Evolutionary conservation across 331 rosid species (phyloP), one percentile per base, ranked within the genome.

Genomic region (Arachis monticola): DNA sequence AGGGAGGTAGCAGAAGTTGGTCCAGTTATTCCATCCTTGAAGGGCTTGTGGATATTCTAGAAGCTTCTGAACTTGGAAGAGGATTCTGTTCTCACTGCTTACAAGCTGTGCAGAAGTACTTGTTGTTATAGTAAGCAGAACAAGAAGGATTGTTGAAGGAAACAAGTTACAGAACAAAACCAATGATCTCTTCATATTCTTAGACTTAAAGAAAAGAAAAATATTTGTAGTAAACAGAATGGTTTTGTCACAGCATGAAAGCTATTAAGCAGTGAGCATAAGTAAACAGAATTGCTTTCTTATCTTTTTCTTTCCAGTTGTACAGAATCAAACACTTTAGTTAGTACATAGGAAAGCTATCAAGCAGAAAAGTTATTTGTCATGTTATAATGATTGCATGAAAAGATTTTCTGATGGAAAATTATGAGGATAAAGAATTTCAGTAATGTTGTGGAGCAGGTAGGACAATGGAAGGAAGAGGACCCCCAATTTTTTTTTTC

Each of bases 1-100:
- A 74, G 98, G 90, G 42, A 95, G 90, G 77, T 69, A 88, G 60
- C 99, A 95, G 78, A 92, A 86, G 73, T 85, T 86, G 71, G 99
- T 92, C 96, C 97, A 92, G 50, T 87, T 90, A 2, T 70, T 77
- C 99, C 98, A 92, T 68, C 82, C 88, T 52, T 83, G 89, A 64
- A 95, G 93, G 72, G 41, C 79, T 52, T 75, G 83, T 38, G 99
- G 99, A 66, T 90, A 90, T 71, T 95, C 94, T 30, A 95, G 87
- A 86, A 86, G 71, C 81, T 89, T 87, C 60, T 80, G 96, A 48
- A 89, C 75, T 85, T 84, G 93, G 67, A 92, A 81, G 0, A 95
- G 87, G 60, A 84, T 78, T 70, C 90, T 80, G 13, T 47, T 81
- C 67, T 95, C 97, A 11, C 79, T 88, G 67, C 74, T 70, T 17